A percentile compares a stretch with the other conserved stretches of the same genome.
phyloP scores from a whole-genome alignment of 2,329 filamentous ascomycete species.

The Colletotrichum liriopes region DNA sequence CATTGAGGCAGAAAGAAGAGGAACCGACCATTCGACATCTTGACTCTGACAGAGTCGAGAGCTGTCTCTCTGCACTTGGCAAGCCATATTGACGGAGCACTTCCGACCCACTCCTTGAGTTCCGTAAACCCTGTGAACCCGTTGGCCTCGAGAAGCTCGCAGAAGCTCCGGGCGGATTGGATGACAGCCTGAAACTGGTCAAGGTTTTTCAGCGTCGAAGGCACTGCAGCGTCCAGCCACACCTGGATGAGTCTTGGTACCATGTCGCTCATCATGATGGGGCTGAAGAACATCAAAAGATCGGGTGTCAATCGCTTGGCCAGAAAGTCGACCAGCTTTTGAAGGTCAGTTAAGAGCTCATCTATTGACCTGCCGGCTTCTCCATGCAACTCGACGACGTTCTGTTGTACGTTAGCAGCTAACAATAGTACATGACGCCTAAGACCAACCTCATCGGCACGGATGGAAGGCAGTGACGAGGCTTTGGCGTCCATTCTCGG shows the following conservation, averaged over 20 bases:
- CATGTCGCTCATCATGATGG: slow-evolving; percentile 79
- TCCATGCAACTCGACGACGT: slow-evolving; percentile 61
- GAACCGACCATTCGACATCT: slow-evolving; percentile 72
- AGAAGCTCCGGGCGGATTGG: slow-evolving; percentile 76
- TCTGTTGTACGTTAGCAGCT: slow-evolving; percentile 51
- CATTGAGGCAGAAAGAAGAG: not conserved
- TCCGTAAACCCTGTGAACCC: slow-evolving; percentile 75
- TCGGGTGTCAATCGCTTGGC: slow-evolving; percentile 67
- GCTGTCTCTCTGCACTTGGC: slow-evolving; percentile 85
- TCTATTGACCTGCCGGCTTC: slow-evolving; percentile 62
- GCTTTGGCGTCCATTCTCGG: slow-evolving; percentile 69
- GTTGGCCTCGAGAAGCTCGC: slow-evolving; percentile 71
- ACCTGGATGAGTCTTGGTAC: slow-evolving; percentile 77
- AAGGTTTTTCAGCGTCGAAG: slow-evolving; percentile 80
- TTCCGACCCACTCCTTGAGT: slow-evolving; percentile 84
- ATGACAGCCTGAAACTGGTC: slow-evolving; percentile 79
- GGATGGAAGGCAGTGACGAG: slow-evolving; percentile 57
- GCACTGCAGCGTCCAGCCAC: slow-evolving; percentile 85
- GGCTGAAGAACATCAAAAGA: slow-evolving; percentile 74
- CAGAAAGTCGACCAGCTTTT: slow-evolving; percentile 67
- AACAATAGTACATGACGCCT: not conserved
- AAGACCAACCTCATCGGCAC: slow-evolving; percentile 44
- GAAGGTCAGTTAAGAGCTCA: slow-evolving; percentile 69
- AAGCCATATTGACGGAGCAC: slow-evolving; percentile 88
- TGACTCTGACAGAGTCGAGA: slow-evolving; percentile 80